Evolutionary conservation across 176 grass and related monocot genomes (phyloP).

Genomic region (Carex parvula): DNA sequence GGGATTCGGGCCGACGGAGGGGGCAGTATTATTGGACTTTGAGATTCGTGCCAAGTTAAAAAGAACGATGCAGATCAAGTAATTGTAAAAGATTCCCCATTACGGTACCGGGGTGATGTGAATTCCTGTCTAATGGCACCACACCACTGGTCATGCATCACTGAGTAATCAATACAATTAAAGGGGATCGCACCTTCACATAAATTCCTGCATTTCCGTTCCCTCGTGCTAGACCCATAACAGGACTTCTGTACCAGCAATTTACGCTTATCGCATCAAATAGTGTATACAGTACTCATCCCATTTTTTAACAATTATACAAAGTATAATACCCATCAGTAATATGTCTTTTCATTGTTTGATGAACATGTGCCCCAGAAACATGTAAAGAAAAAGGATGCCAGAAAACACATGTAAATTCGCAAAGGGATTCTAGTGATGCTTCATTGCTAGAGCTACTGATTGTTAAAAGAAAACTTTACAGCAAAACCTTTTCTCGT

Average conservation of each 20-base stretch:
- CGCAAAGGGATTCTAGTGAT: conserved; percentile 18
- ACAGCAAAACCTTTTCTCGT: conserved; percentile 90
- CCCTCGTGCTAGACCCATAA: background rate
- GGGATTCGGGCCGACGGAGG: no score
- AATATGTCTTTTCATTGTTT: background rate
- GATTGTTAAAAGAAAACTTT: conserved; percentile 54
- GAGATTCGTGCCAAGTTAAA: no score
- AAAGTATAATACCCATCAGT: background rate
- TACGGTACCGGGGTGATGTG: no score
- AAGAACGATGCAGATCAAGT: no score
- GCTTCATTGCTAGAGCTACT: conserved; percentile 27
- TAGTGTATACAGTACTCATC: background rate
- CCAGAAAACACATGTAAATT: background rate
- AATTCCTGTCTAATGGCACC: background rate
- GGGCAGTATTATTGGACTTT: no score
- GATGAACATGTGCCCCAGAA: background rate
- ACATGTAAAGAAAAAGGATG: background rate
- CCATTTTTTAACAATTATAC: background rate
- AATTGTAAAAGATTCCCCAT: no score
- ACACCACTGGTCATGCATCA: background rate
- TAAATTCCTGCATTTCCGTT: background rate
- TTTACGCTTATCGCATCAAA: background rate
- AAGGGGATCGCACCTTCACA: background rate
- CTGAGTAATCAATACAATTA: background rate
- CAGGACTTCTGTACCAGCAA: background rate